phyloP scores from a whole-genome alignment of 2,329 filamentous ascomycete genomes.

The Colletotrichum sp. region DNA sequence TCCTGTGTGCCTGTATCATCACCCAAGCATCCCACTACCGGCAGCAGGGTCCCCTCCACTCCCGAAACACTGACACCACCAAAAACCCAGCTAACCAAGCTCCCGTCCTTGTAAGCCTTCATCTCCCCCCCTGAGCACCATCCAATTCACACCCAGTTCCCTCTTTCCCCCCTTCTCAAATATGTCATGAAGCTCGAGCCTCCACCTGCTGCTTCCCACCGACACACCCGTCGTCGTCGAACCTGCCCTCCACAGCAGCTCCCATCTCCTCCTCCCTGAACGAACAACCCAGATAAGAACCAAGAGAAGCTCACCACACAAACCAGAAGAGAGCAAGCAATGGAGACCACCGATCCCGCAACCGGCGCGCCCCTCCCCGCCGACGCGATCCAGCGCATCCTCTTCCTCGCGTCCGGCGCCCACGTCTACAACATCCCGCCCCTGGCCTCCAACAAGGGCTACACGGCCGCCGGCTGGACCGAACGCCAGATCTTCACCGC shows the following conservation, averaged over 20 bases:
- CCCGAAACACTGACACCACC: conserved; percentile 18
- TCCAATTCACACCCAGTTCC: conserved; percentile 1
- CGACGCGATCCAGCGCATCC: conserved; percentile 83
- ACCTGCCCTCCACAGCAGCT: neutral
- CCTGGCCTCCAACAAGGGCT: conserved; percentile 76
- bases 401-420: conserved; percentile 75
- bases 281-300: neutral
- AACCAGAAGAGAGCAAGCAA: conserved; percentile 31
- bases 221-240: neutral
- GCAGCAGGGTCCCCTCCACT: conserved; percentile 17
- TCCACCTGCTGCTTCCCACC: neutral
- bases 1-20: conserved; percentile 7
- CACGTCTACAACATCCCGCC: conserved; percentile 91
- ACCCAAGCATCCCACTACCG: conserved; percentile 13
- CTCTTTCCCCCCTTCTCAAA: neutral
- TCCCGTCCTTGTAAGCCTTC: conserved; percentile 21
- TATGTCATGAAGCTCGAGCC: neutral
- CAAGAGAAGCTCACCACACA: neutral
- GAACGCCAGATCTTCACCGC: conserved; percentile 84
- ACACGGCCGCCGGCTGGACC: conserved; percentile 81
- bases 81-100: conserved; percentile 8
- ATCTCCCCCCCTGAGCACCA: conserved; percentile 7
- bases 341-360: conserved; percentile 72
- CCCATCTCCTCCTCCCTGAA: neutral
- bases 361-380: conserved; percentile 71